Percentiles rank a stretch among this genome's conserved stretches.
Conservation (phyloP, 148 eudicot genomes). For the Camellia lanceoleosa region DNA sequence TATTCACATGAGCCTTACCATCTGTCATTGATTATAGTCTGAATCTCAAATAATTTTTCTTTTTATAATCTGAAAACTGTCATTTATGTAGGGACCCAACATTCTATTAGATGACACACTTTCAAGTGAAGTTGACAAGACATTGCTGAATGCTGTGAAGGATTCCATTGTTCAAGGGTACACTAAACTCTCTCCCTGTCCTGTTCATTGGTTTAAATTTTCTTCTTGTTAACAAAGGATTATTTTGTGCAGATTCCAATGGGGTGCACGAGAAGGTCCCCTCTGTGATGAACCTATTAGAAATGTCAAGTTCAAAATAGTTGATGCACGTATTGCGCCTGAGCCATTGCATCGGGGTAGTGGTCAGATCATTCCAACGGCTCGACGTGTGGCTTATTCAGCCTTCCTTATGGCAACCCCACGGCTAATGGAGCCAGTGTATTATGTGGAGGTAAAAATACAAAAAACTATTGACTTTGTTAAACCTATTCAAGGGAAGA, state of each 20-base stretch:
- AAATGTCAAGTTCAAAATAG: slow-evolving; percentile 96
- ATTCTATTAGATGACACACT: slow-evolving; percentile 96
- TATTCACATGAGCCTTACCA: not conserved
- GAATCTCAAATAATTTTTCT: not conserved
- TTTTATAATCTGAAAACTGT: not conserved
- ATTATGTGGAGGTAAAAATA: slow-evolving; percentile 74
- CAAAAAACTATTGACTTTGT: not conserved
- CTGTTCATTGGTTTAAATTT: not conserved
- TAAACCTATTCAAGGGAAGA: not conserved
- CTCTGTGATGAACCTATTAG: slow-evolving; percentile 98
- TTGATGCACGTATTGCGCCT: slow-evolving; percentile 92
- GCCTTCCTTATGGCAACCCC: slow-evolving; percentile 98
- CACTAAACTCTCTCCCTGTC: slow-evolving; percentile 10
- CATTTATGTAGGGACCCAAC: slow-evolving; percentile 75
- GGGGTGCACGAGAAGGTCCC: slow-evolving; percentile 99
- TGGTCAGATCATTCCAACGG: slow-evolving; percentile 97
- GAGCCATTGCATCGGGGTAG: slow-evolving; percentile 96
- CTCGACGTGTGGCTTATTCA: slow-evolving; percentile 97
- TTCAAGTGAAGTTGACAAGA: slow-evolving; percentile 95
- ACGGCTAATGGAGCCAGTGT: slow-evolving; percentile 95
- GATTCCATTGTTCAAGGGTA: slow-evolving; percentile 99
- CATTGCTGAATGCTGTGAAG: slow-evolving; percentile 77
- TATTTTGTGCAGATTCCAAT: slow-evolving; percentile 64
- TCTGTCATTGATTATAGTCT: not conserved
- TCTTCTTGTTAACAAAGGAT: slow-evolving; percentile 8